Percentiles rank a stretch among this genome's conserved stretches.
These are phyloP conservation scores for Candida manassasensis DNA, from an alignment of 805 yeast species.

Conservation along the genomic window DNA sequence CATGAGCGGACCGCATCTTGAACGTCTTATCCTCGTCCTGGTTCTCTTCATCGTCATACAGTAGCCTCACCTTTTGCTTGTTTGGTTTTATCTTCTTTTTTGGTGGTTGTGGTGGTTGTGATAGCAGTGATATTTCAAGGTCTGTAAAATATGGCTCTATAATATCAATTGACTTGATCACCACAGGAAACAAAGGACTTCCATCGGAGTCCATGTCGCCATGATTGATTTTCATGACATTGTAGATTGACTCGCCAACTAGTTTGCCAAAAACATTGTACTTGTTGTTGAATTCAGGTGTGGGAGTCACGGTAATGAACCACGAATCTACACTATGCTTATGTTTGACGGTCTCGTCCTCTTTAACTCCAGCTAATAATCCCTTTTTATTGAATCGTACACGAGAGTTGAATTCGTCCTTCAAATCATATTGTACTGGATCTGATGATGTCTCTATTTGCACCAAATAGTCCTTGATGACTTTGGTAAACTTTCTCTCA, in stretches of 20 bases:
- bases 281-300: slow-evolving; percentile 38
- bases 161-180: slow-evolving; percentile 37
- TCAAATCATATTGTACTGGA: slow-evolving; percentile 9
- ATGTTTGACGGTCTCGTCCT: slow-evolving; percentile 16
- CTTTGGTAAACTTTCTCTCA: slow-evolving; percentile 38
- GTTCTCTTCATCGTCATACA: slow-evolving; percentile 24
- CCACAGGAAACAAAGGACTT: slow-evolving; percentile 49
- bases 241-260: slow-evolving; percentile 51
- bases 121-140: slow-evolving; percentile 12
- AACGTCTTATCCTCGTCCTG: slow-evolving; percentile 32
- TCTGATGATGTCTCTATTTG: slow-evolving; percentile 8
- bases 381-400: slow-evolving; percentile 51
- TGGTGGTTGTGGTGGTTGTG: slow-evolving; percentile 3
- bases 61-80: slow-evolving; percentile 21
- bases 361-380: slow-evolving; percentile 45
- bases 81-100: slow-evolving; percentile 12
- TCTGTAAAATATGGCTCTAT: slow-evolving; percentile 48
- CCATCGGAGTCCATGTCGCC: slow-evolving; percentile 38
- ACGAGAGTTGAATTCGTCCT: slow-evolving; percentile 47
- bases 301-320: slow-evolving; percentile 13
- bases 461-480: slow-evolving; percentile 23
- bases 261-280: slow-evolving; percentile 53
- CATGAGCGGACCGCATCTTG: slow-evolving; percentile 42
- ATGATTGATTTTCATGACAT: slow-evolving; percentile 45
- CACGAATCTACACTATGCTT: slow-evolving; percentile 24